phyloP scores from a whole-genome alignment of 345 rosid genomes.

The Citrus maxima region DNA sequence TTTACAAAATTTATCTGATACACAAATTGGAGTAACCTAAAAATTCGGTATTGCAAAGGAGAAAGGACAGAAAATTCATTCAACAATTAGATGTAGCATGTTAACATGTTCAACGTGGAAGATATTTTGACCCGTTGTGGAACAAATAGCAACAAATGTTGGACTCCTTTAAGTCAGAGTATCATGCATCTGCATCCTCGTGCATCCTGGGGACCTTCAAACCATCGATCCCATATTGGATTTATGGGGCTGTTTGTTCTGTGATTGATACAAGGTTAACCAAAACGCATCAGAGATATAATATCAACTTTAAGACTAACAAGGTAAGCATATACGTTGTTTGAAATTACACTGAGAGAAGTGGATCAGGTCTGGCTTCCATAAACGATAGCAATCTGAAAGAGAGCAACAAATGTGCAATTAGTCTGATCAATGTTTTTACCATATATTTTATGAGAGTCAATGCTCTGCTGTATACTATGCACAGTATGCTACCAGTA shows the following conservation, averaged over 20 bases:
- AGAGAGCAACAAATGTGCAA: background rate
- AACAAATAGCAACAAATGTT: constrained; percentile 18
- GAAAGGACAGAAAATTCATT: constrained; percentile 1
- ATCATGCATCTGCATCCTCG: constrained; percentile 61
- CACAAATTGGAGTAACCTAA: constrained; percentile 9
- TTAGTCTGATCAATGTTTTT: constrained; percentile 4
- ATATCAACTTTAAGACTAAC: background rate
- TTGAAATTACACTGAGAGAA: constrained; percentile 54
- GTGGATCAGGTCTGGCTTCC: constrained; percentile 49
- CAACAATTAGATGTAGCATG: constrained; percentile 16
- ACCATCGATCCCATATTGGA: constrained; percentile 73
- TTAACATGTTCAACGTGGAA: constrained; percentile 13
- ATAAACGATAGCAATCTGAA: constrained; percentile 44
- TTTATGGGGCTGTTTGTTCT: constrained; percentile 64
- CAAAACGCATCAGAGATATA: constrained; percentile 8
- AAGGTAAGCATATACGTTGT: background rate
- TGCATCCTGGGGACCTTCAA: constrained; percentile 63
- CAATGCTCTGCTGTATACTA: background rate
- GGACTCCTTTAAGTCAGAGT: constrained; percentile 39
- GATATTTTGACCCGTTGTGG: constrained; percentile 8
- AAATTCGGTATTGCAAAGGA: constrained; percentile 14
- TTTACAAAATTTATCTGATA: constrained; percentile 20
- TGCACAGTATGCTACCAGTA: background rate
- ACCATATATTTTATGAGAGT: background rate
- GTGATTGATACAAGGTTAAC: constrained; percentile 15